These are phyloP conservation scores for Polyplosphaeria fusca DNA, from an alignment of 495 filamentous ascomycete species.

Conservation along the genomic window DNA sequence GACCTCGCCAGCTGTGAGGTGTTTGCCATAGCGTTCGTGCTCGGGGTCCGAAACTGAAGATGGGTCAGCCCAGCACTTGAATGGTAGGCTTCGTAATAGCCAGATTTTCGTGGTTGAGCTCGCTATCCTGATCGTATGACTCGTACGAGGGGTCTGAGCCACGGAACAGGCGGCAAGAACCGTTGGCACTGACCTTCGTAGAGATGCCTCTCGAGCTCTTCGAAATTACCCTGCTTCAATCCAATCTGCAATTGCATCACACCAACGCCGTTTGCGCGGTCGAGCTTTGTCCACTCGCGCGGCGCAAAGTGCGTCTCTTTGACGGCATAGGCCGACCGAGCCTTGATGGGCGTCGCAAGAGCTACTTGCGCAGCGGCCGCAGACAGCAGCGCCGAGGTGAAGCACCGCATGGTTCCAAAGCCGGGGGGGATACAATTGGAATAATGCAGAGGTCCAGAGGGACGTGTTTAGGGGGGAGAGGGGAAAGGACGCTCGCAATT, in stretches of 20 bases:
- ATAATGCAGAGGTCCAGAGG: background rate
- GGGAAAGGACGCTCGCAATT: background rate
- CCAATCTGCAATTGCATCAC: constrained; percentile 44
- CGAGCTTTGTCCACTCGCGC: constrained; percentile 46
- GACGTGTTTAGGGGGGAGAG: too few relatives aligned
- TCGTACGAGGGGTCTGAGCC: background rate
- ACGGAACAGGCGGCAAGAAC: background rate
- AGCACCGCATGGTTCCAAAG: constrained; percentile 2
- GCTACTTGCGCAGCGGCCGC: constrained; percentile 21
- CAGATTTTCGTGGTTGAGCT: background rate
- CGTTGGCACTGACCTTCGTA: constrained; percentile 40
- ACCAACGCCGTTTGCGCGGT: constrained; percentile 44
- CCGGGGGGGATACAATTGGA: background rate
- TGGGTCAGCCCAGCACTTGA: background rate
- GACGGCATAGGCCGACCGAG: constrained; percentile 45
- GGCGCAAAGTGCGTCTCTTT: constrained; percentile 54
- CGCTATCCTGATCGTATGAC: too few relatives aligned
- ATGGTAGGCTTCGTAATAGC: background rate
- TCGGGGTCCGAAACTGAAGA: constrained; percentile 45
- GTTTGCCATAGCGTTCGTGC: constrained; percentile 46
- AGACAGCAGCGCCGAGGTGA: constrained; percentile 13
- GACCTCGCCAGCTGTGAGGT: constrained; percentile 42
- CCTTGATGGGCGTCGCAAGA: constrained; percentile 22
- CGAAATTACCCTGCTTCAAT: constrained; percentile 46
- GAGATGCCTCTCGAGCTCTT: constrained; percentile 44